Conservation (phyloP, 75 land plant genomes). For the Sequoia sempervirens region DNA sequence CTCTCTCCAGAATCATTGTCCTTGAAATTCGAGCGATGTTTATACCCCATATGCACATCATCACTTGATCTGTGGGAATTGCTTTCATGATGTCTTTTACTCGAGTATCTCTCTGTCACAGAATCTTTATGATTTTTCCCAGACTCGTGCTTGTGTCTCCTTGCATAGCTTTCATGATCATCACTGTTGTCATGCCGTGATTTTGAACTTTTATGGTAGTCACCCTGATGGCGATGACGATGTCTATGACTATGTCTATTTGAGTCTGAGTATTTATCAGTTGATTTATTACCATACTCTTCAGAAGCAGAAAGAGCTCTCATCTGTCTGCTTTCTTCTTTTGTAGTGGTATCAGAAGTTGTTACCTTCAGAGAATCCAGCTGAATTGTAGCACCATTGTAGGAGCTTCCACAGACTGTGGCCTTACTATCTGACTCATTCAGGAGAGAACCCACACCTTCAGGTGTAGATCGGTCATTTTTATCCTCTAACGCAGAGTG, state of each 20-base stretch:
- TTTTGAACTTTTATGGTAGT: constrained; percentile 8
- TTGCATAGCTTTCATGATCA: constrained; percentile 10
- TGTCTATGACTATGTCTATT: neutral
- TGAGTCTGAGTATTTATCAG: neutral
- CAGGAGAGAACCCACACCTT: constrained; percentile 1
- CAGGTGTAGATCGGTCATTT: neutral
- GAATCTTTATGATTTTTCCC: constrained; percentile 10
- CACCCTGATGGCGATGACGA: constrained; percentile 11
- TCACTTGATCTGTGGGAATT: constrained; percentile 10
- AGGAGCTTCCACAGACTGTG: constrained; percentile 6
- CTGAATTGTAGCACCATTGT: constrained; percentile 5
- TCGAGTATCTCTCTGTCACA: neutral
- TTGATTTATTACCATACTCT: neutral
- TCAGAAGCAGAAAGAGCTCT: constrained; percentile 1
- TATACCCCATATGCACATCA: neutral
- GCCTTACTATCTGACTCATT: constrained; percentile 7
- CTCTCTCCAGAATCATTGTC: constrained; percentile 16
- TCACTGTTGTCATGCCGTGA: constrained; percentile 15
- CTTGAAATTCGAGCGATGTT: constrained; percentile 26
- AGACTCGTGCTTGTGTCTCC: constrained; percentile 23
- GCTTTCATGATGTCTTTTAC: constrained; percentile 4
- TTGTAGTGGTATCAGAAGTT: neutral
- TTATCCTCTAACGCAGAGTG: constrained; percentile 5
- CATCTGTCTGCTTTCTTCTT: constrained; percentile 15
- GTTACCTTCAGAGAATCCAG: neutral